phyloP scores from a whole-genome alignment of 2,329 filamentous ascomycete species.

The Curvularia hawaiiensis region DNA sequence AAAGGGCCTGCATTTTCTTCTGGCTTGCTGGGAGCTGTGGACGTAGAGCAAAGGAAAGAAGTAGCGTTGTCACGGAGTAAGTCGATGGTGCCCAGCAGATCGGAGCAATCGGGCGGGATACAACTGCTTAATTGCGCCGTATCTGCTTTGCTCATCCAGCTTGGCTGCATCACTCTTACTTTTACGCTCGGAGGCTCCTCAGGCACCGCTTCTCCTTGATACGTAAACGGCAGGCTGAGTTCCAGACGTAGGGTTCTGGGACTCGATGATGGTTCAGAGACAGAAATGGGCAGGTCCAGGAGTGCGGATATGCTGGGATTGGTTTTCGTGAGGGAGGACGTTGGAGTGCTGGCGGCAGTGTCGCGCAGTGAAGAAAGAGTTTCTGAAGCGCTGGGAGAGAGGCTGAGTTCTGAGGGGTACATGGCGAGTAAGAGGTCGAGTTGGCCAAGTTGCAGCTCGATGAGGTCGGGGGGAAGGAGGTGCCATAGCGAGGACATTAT shows the following conservation, averaged over 20 bases:
- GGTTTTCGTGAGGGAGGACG: background rate
- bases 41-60: conserved; percentile 3
- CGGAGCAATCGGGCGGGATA: conserved; percentile 13
- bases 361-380: conserved; percentile 21
- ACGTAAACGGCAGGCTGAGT: conserved; percentile 27
- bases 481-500: conserved; percentile 17
- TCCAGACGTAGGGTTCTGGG: conserved; percentile 21
- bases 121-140: conserved; percentile 23
- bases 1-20: conserved; percentile 26
- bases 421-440: conserved; percentile 37
- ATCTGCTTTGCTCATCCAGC: conserved; percentile 30
- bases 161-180: conserved; percentile 30
- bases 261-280: background rate
- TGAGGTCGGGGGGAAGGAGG: conserved; percentile 26
- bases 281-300: conserved; percentile 18
- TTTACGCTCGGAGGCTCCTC: conserved; percentile 28
- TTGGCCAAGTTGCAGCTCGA: conserved; percentile 38
- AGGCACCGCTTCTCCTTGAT: conserved; percentile 9
- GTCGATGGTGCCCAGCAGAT: conserved; percentile 31
- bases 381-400: conserved; percentile 15
- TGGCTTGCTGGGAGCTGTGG: background rate
- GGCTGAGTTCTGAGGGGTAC: conserved; percentile 31
- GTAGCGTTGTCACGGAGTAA: conserved; percentile 27
- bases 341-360: background rate
- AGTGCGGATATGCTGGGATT: conserved; percentile 19